Conservation (phyloP, 2,329 filamentous ascomycete genomes). For the Hypocrella siamensis region DNA sequence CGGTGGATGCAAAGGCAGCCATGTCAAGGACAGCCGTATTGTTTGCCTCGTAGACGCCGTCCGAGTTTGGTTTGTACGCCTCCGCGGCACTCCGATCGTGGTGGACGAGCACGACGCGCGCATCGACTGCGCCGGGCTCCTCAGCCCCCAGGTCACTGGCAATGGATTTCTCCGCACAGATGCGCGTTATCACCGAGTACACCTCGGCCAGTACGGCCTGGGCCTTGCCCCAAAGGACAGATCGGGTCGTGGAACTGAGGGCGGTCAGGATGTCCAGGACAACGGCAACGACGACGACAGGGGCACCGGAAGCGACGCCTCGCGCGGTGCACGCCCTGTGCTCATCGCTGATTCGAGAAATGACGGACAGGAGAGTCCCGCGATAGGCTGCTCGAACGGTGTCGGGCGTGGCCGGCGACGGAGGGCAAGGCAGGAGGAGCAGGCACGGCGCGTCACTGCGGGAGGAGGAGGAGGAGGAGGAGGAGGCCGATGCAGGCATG, state of each 20-base stretch:
- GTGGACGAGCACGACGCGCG: conserved; percentile 58
- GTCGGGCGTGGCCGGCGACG: conserved; percentile 33
- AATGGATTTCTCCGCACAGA: conserved; percentile 48
- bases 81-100: conserved; percentile 23
- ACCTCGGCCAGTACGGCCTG: conserved; percentile 62
- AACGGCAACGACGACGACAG: conserved; percentile 39
- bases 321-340: conserved; percentile 13
- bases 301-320: conserved; percentile 15
- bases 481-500: too few species aligned
- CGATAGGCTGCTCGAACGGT: conserved; percentile 44
- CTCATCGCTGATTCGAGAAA: conserved; percentile 27
- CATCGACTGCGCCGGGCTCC: conserved; percentile 57
- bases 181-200: conserved; percentile 61
- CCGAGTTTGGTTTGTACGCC: conserved; percentile 16
- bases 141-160: conserved; percentile 39
- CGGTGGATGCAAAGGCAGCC: conserved; percentile 32
- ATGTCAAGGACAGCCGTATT: conserved; percentile 33
- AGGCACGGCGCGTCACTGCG: conserved; percentile 30
- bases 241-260: conserved; percentile 19
- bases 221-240: conserved; percentile 46
- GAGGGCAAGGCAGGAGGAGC: conserved; percentile 48
- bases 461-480: too few species aligned
- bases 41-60: conserved; percentile 23
- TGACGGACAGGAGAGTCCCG: conserved; percentile 36
- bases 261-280: conserved; percentile 43